These are phyloP conservation scores for Otatea glauca DNA, from an alignment of 176 grass and related monocot genomes.

Conservation along the genomic window DNA sequence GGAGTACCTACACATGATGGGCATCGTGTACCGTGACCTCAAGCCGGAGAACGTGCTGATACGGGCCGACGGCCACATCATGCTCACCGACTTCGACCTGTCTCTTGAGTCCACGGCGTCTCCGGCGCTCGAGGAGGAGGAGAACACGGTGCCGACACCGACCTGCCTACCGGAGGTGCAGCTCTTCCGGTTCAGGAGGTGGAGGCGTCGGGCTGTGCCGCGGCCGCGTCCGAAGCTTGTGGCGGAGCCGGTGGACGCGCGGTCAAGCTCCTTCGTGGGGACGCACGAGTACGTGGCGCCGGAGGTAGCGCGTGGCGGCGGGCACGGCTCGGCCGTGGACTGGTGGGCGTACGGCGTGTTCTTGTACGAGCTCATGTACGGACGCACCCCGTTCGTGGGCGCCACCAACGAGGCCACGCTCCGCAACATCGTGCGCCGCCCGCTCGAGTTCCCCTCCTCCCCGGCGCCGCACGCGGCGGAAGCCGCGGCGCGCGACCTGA, in stretches of 20 bases:
- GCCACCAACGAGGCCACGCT: constrained; percentile 70
- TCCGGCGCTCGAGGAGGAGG: constrained; percentile 55
- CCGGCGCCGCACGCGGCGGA: neutral
- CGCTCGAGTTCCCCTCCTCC: constrained; percentile 55
- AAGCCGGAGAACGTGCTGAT: constrained; percentile 98
- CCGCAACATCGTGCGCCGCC: constrained; percentile 73
- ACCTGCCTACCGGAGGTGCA: constrained; percentile 70
- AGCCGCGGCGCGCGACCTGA: constrained; percentile 66
- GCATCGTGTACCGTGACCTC: constrained; percentile 98
- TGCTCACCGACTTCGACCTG: constrained; percentile 99
- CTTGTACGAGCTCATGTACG: constrained; percentile 87
- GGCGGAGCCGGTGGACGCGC: constrained; percentile 76
- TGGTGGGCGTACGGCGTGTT: constrained; percentile 98
- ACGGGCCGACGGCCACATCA: constrained; percentile 94
- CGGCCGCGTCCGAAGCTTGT: constrained; percentile 58
- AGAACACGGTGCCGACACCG: neutral
- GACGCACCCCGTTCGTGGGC: constrained; percentile 77
- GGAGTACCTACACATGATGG: constrained; percentile 98
- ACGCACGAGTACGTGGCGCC: constrained; percentile 97
- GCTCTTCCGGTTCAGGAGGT: constrained; percentile 42
- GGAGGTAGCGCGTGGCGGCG: constrained; percentile 76
- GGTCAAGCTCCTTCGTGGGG: constrained; percentile 86
- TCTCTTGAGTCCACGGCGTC: constrained; percentile 85
- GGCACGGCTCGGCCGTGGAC: constrained; percentile 87
- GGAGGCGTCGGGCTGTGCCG: constrained; percentile 33